A percentile compares a stretch with the other conserved stretches of the same genome.
Conservation (phyloP, 1,284 basidiomycete genomes). For the Trichosporon faecale region DNA sequence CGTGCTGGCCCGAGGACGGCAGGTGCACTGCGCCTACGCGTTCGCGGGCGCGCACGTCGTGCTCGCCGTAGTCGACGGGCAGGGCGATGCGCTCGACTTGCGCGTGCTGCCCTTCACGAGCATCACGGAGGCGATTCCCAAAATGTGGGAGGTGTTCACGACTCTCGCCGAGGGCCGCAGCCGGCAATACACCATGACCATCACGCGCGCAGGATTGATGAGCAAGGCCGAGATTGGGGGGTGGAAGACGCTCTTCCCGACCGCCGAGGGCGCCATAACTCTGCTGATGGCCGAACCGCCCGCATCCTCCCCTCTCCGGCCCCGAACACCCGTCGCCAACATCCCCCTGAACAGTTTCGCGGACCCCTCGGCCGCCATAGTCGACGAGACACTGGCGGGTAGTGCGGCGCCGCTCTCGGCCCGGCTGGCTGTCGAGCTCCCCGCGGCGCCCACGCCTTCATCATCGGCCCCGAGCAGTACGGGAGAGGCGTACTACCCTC, state of each 20-base stretch:
- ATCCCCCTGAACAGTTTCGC: constrained; percentile 28
- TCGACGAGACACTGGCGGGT: constrained; percentile 36
- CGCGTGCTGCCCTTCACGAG: constrained; percentile 10
- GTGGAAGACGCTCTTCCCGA: constrained; percentile 24
- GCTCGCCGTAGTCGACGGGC: constrained; percentile 30
- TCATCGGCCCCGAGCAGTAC: neutral
- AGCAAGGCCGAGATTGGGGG: constrained; percentile 32
- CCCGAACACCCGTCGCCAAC: constrained; percentile 25
- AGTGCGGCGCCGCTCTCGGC: constrained; percentile 18
- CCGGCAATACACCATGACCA: constrained; percentile 32
- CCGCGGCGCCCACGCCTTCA: neutral
- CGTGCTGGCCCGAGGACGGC: constrained; percentile 38
- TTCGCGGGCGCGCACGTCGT: constrained; percentile 23
- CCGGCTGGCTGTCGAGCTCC: constrained; percentile 23
- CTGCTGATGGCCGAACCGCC: constrained; percentile 27
- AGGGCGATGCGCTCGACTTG: constrained; percentile 36
- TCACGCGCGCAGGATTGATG: constrained; percentile 30
- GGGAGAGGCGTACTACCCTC: constrained; percentile 28
- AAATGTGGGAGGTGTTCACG: constrained; percentile 46
- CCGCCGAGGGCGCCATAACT: constrained; percentile 19
- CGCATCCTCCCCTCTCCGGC: neutral
- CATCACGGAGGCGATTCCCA: constrained; percentile 11
- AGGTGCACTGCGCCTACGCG: constrained; percentile 35
- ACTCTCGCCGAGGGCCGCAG: constrained; percentile 56
- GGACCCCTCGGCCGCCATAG: constrained; percentile 34